Conservation (phyloP, 495 filamentous ascomycete genomes). For the Aspergillus kassunensis region DNA sequence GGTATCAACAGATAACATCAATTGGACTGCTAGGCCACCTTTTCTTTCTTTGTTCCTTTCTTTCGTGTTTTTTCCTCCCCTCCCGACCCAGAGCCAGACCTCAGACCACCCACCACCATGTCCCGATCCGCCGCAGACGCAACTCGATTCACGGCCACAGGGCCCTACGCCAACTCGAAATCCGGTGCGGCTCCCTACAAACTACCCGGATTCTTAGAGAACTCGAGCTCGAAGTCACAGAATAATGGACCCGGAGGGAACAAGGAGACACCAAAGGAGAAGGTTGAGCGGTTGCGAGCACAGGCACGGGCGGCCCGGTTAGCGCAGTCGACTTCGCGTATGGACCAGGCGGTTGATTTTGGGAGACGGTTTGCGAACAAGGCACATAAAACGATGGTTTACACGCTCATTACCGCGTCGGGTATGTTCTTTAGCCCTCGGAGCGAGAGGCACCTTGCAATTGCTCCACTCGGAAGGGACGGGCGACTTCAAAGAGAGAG, state of each 20-base stretch:
- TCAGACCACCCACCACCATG: conserved; percentile 40
- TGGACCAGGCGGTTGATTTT: conserved; percentile 65
- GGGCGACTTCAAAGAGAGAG: too few species aligned
- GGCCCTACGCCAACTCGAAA: conserved; percentile 79
- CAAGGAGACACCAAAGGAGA: conserved; percentile 80
- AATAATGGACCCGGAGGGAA: conserved; percentile 27
- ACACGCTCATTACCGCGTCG: conserved; percentile 71
- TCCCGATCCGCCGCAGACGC: conserved; percentile 88
- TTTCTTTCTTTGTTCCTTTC: conserved; percentile 8
- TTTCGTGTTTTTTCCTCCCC: conserved; percentile 12
- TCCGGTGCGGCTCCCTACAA: conserved; percentile 39
- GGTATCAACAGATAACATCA: neutral
- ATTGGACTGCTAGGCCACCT: conserved; percentile 10
- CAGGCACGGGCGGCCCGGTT: conserved; percentile 67
- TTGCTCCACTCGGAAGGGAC: too few species aligned
- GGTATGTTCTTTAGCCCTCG: conserved; percentile 65
- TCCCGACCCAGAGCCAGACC: too few species aligned
- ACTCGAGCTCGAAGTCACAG: conserved; percentile 17
- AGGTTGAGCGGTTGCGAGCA: conserved; percentile 79
- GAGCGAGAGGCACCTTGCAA: too few species aligned
- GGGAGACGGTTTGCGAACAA: conserved; percentile 76
- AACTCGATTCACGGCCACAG: conserved; percentile 91
- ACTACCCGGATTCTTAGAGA: conserved; percentile 31
- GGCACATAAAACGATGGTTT: conserved; percentile 73
- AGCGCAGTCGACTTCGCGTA: conserved; percentile 54